Percentiles rank a stretch among this genome's conserved stretches.
These are phyloP conservation scores for Cyberlindnera suaveolens DNA, from an alignment of 805 yeast species.

Conservation along the genomic window DNA sequence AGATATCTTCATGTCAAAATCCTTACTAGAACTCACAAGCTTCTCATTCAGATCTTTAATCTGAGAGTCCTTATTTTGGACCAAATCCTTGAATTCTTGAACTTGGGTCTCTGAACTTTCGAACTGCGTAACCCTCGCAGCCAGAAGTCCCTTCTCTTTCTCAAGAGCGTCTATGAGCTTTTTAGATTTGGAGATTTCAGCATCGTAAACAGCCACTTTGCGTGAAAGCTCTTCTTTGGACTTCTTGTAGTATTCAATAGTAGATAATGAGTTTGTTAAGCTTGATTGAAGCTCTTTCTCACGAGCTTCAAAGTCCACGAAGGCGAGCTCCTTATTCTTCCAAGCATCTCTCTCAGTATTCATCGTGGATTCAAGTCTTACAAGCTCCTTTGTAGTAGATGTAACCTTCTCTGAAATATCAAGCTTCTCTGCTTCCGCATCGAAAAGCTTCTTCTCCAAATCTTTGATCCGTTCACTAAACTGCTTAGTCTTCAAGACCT, in stretches of 20 bases:
- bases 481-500: constrained; percentile 50
- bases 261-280: constrained; percentile 19
- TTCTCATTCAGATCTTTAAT: constrained; percentile 27
- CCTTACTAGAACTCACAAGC: constrained; percentile 26
- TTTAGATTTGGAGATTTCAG: constrained; percentile 23
- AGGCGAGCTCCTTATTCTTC: constrained; percentile 39
- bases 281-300: constrained; percentile 29
- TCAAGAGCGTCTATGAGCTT: constrained; percentile 16
- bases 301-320: constrained; percentile 37
- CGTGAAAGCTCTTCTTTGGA: constrained; percentile 25
- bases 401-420: constrained; percentile 24
- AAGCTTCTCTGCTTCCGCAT: constrained; percentile 27
- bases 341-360: constrained; percentile 37
- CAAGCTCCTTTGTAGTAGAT: constrained; percentile 24
- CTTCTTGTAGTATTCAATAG: constrained; percentile 21
- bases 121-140: constrained; percentile 11
- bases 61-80: constrained; percentile 29
- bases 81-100: constrained; percentile 21
- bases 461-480: constrained; percentile 49
- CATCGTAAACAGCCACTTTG: constrained; percentile 18
- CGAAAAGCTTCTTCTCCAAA: constrained; percentile 41
- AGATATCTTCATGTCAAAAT: constrained; percentile 30
- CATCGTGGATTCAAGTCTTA: constrained; percentile 27
- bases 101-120: constrained; percentile 24
- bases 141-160: constrained; percentile 18